Evolutionary conservation across 306 rosid genomes (phyloP).

Genomic region (Castanea mollissima): DNA sequence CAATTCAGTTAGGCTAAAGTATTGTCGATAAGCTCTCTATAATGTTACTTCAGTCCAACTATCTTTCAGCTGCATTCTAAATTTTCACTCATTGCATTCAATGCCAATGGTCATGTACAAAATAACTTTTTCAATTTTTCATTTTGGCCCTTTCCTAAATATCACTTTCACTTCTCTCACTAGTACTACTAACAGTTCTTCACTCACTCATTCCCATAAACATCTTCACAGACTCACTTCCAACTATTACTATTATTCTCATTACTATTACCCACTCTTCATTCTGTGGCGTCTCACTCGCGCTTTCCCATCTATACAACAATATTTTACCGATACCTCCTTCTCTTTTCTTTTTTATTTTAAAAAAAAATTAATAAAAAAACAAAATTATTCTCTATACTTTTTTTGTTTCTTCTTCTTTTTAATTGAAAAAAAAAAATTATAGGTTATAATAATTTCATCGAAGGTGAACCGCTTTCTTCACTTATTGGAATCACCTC

Average conservation of each 20-base stretch:
- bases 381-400: neutral
- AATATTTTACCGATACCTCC: neutral
- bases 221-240: neutral
- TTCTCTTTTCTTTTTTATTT: neutral
- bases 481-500: neutral
- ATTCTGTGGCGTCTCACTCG: conserved; percentile 40
- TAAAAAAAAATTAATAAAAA: neutral
- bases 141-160: too few species aligned
- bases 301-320: conserved; percentile 14
- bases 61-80: too few species aligned
- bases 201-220: neutral
- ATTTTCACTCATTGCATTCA: too few species aligned
- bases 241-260: too few species aligned
- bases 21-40: too few species aligned
- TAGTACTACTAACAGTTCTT: neutral
- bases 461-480: conserved; percentile 20
- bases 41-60: too few species aligned
- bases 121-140: too few species aligned
- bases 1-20: too few species aligned
- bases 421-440: neutral
- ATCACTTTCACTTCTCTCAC: too few species aligned
- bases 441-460: neutral
- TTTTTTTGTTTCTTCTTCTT: neutral
- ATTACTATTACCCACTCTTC: too few species aligned
- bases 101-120: too few species aligned